Conservation (phyloP, 805 yeast genomes). For the Sugiyamaella valdiviana region DNA sequence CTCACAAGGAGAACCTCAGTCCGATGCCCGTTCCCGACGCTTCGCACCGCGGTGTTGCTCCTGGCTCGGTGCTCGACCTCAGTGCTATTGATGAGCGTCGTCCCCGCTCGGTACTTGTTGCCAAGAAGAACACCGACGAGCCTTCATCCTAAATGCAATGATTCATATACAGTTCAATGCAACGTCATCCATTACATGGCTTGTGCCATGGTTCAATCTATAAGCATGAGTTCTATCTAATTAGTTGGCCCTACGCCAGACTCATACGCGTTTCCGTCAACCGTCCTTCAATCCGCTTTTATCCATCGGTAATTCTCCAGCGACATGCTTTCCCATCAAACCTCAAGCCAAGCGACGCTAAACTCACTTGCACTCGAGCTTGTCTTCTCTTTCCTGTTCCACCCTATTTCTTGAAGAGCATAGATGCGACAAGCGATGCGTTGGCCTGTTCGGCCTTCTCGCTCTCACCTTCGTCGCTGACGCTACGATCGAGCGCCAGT, state of each 20-base stretch:
- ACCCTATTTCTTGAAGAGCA: constrained; percentile 26
- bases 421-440: constrained; percentile 33
- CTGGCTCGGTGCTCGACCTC: constrained; percentile 22
- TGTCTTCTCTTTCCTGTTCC: too few species aligned
- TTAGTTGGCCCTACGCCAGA: too few species aligned
- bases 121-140: background rate
- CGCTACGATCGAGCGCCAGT: constrained; percentile 66
- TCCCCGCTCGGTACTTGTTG: constrained; percentile 17
- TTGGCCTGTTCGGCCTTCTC: constrained; percentile 33
- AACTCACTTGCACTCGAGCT: too few species aligned
- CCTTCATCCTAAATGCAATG: background rate
- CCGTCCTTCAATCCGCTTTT: too few species aligned
- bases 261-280: too few species aligned
- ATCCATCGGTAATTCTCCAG: too few species aligned
- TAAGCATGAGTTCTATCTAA: too few species aligned
- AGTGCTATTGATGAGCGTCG: constrained; percentile 26
- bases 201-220: too few species aligned
- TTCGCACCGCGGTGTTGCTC: constrained; percentile 23
- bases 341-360: too few species aligned
- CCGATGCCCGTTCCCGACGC: constrained; percentile 29
- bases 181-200: too few species aligned
- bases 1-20: constrained; percentile 17
- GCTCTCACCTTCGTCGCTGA: constrained; percentile 32
- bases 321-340: too few species aligned
- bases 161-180: too few species aligned